phyloP scores from a whole-genome alignment of 768 basidiomycete genomes.

The Leccinum aurantiacum region DNA sequence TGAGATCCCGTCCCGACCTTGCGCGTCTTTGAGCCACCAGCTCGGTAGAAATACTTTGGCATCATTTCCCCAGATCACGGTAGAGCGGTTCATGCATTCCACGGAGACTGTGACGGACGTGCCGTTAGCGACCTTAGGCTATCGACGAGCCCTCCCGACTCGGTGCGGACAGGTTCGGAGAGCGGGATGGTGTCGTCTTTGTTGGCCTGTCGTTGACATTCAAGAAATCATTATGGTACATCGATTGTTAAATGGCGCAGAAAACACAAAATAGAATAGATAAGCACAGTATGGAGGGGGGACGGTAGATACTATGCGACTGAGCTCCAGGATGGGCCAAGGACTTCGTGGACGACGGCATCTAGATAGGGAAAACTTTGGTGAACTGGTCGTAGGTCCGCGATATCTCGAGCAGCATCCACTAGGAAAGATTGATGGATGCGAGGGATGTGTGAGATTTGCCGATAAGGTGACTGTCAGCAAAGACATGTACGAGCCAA shows the following conservation, averaged over 20 bases:
- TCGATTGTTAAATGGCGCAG: background rate
- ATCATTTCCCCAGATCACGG: conserved; percentile 59
- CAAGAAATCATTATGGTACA: background rate
- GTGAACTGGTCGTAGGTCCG: conserved; percentile 52
- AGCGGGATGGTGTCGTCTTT: conserved; percentile 62
- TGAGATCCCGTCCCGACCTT: conserved; percentile 19
- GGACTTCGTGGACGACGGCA: conserved; percentile 45
- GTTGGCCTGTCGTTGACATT: conserved; percentile 33
- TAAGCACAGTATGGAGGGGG: background rate
- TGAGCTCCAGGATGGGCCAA: conserved; percentile 36
- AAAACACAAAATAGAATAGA: background rate
- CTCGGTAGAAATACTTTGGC: conserved; percentile 59
- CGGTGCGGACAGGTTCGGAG: conserved; percentile 41
- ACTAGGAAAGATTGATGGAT: conserved; percentile 30
- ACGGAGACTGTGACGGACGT: conserved; percentile 46
- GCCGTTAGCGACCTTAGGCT: conserved; percentile 47
- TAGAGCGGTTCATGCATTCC: conserved; percentile 47
- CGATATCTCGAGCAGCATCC: conserved; percentile 59
- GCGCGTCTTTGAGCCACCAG: conserved; percentile 50
- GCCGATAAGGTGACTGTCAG: conserved; percentile 14
- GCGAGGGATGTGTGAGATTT: background rate
- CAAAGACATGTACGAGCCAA: background rate
- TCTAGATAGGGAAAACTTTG: conserved; percentile 55
- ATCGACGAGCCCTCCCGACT: conserved; percentile 36
- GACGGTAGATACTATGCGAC: conserved; percentile 4